phyloP scores from a whole-genome alignment of 768 basidiomycete genomes.

The Suillus cothurnatus region DNA sequence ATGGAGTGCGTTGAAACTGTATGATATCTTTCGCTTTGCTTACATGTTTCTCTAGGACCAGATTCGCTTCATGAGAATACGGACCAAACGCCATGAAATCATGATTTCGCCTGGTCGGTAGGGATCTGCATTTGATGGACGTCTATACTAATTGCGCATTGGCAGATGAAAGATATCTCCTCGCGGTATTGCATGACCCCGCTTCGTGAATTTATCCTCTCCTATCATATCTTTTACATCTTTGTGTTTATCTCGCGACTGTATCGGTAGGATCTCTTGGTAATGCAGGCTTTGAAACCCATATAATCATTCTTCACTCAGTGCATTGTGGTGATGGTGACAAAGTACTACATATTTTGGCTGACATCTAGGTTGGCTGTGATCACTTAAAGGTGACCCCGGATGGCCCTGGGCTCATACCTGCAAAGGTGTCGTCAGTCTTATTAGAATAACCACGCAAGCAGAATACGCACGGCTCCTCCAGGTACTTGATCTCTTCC shows the following conservation, averaged over 20 bases:
- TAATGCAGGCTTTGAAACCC: neutral
- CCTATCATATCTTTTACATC: neutral
- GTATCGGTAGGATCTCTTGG: constrained; percentile 2
- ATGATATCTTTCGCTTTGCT: neutral
- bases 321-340: neutral
- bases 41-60: constrained; percentile 60
- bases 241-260: neutral
- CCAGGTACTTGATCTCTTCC: constrained; percentile 34
- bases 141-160: neutral
- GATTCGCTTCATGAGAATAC: constrained; percentile 81
- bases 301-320: neutral
- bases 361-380: neutral
- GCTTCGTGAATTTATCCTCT: constrained; percentile 35
- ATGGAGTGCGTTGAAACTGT: constrained; percentile 47
- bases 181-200: no score
- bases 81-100: constrained; percentile 88
- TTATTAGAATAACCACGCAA: neutral
- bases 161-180: no score
- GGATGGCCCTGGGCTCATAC: constrained; percentile 24
- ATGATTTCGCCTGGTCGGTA: constrained; percentile 97
- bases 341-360: neutral
- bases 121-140: neutral
- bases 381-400: constrained; percentile 5
- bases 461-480: constrained; percentile 26
- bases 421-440: constrained; percentile 13